Evolutionary conservation across 352 stramenopile genomes (phyloP).

Genomic region (Phytophthora melonis): DNA sequence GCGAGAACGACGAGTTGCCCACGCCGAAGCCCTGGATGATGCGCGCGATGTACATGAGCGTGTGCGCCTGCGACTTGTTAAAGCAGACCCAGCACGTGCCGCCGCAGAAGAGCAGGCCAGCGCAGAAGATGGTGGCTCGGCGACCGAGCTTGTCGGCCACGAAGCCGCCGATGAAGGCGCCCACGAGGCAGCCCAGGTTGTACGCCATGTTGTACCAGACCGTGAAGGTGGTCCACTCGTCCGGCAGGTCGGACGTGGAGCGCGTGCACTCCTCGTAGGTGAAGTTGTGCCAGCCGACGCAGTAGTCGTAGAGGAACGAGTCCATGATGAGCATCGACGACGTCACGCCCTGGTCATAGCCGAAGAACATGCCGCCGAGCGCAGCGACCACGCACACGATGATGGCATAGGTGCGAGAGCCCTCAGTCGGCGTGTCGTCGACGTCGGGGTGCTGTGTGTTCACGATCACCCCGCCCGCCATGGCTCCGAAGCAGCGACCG

Average conservation of each 20-base stretch:
- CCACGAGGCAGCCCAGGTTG: slow-evolving; percentile 35
- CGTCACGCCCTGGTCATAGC: slow-evolving; percentile 23
- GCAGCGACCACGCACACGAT: slow-evolving; percentile 20
- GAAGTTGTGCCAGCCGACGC: slow-evolving; percentile 48
- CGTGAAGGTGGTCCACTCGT: slow-evolving; percentile 43
- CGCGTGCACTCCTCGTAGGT: slow-evolving; percentile 36
- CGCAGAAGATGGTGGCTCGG: slow-evolving; percentile 42
- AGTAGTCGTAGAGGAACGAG: slow-evolving; percentile 28
- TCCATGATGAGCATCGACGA: slow-evolving; percentile 22
- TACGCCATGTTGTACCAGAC: slow-evolving; percentile 41
- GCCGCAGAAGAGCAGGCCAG: slow-evolving; percentile 46
- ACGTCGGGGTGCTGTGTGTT: too few species aligned
- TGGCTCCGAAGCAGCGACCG: too few species aligned
- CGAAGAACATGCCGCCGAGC: slow-evolving; percentile 20
- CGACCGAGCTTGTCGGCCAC: slow-evolving; percentile 45
- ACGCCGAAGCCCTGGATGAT: slow-evolving; percentile 49
- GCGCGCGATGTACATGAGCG: slow-evolving; percentile 36
- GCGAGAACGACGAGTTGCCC: slow-evolving; percentile 44
- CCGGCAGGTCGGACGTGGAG: slow-evolving; percentile 12
- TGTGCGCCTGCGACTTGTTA: slow-evolving; percentile 31
- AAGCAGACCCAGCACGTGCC: slow-evolving; percentile 46
- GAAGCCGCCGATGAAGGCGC: slow-evolving; percentile 32
- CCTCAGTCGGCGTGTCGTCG: neutral
- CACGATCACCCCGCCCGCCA: too few species aligned
- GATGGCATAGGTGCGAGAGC: slow-evolving; percentile 23